phyloP scores from a whole-genome alignment of 192 early-diverging fungal species.

The Podila epicladia region DNA sequence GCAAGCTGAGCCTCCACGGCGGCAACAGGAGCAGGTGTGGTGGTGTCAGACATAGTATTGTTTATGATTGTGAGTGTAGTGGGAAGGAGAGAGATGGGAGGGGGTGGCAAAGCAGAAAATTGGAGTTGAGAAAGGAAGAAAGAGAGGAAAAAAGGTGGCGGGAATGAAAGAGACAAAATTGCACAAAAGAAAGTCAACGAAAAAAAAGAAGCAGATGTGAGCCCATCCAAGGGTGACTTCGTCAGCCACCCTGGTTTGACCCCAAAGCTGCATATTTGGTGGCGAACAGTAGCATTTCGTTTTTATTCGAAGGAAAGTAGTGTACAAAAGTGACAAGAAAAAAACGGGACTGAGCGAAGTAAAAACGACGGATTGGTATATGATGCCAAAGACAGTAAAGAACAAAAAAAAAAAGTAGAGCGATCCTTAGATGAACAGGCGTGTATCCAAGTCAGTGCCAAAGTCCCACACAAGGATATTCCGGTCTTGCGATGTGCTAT shows the following conservation, averaged over 20 bases:
- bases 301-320: not conserved
- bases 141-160: not conserved
- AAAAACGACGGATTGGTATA: not conserved
- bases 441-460: slow-evolving; percentile 14
- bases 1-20: not conserved
- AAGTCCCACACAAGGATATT: slow-evolving; percentile 47
- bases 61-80: not conserved
- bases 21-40: not conserved
- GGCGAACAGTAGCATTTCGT: too few species aligned
- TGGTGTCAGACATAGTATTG: not conserved
- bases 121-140: not conserved
- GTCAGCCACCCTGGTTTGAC: not conserved
- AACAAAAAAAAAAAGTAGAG: not conserved
- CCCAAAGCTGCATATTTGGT: too few species aligned
- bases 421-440: slow-evolving; percentile 15
- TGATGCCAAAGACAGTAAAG: not conserved
- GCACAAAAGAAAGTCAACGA: not conserved
- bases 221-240: not conserved
- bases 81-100: not conserved
- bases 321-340: not conserved
- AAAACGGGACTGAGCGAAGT: not conserved
- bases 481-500: slow-evolving; percentile 37
- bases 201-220: not conserved
- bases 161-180: not conserved
- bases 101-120: not conserved